Conservation (phyloP, 108 stramenopile species). For the Stephanodiscus triporus region DNA sequence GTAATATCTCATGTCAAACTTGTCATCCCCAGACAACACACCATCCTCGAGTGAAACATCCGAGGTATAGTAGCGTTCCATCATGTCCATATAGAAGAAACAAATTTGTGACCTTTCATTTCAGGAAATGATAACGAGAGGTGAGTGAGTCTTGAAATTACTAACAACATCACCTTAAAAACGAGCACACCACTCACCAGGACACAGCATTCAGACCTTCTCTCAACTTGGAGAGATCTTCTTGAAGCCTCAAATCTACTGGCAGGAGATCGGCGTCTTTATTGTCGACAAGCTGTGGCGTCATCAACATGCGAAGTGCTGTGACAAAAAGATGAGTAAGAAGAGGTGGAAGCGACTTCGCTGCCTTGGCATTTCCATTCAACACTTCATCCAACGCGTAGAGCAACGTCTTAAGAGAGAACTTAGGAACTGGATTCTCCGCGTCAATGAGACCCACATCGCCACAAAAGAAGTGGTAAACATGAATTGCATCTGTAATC, state of each 20-base stretch:
- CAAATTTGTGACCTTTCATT: slow-evolving; percentile 60
- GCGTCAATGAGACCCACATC: slow-evolving; percentile 63
- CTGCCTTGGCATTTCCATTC: slow-evolving; percentile 64
- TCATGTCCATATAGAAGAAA: slow-evolving; percentile 77
- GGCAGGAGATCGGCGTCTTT: slow-evolving; percentile 33
- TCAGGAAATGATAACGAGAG: background rate
- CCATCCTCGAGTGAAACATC: slow-evolving; percentile 58
- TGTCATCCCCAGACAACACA: slow-evolving; percentile 50
- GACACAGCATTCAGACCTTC: slow-evolving; percentile 66
- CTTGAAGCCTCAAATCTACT: slow-evolving; percentile 44
- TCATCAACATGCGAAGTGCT: slow-evolving; percentile 62
- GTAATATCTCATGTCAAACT: slow-evolving; percentile 66
- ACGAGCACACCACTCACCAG: slow-evolving; percentile 33
- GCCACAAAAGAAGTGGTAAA: slow-evolving; percentile 85
- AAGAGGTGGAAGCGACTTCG: slow-evolving; percentile 74
- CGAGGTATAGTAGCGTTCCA: slow-evolving; percentile 75
- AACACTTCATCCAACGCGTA: slow-evolving; percentile 69
- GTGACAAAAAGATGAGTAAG: slow-evolving; percentile 74
- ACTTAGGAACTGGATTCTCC: slow-evolving; percentile 53
- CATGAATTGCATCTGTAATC: slow-evolving; percentile 67
- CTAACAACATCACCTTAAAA: background rate
- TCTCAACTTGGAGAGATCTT: slow-evolving; percentile 50
- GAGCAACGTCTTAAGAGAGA: slow-evolving; percentile 69
- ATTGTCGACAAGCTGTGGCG: slow-evolving; percentile 26
- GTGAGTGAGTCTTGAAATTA: background rate